These are phyloP conservation scores for Rubia balearica DNA, from an alignment of 305 asterid species.

Conservation along the genomic window DNA sequence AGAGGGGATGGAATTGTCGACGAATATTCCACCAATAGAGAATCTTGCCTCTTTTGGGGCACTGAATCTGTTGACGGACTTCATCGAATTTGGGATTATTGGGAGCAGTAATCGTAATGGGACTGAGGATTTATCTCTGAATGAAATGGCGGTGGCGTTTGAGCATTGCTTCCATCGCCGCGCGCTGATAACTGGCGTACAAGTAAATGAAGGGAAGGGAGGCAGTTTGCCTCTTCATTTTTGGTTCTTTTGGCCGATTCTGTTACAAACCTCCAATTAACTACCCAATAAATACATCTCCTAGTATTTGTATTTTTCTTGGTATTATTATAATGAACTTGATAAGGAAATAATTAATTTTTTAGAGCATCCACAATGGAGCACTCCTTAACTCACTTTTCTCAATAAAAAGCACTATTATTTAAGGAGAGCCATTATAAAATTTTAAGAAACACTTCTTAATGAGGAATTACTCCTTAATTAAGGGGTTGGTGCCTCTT, in stretches of 20 bases:
- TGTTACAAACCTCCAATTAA: background rate
- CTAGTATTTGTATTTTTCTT: no score
- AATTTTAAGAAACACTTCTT: no score
- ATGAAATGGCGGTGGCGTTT: slow-evolving; percentile 17
- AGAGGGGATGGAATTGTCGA: slow-evolving; percentile 23
- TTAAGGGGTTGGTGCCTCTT: no score
- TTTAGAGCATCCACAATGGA: no score
- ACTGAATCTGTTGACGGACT: slow-evolving; percentile 2
- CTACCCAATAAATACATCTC: background rate
- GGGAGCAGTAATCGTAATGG: slow-evolving; percentile 4
- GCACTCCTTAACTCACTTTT: no score
- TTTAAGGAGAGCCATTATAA: no score
- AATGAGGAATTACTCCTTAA: no score
- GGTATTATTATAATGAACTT: no score
- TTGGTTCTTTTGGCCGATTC: background rate
- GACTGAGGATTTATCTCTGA: slow-evolving; percentile 6
- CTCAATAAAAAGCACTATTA: no score
- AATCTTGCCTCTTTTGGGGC: slow-evolving; percentile 14
- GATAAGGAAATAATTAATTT: no score
- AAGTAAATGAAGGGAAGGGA: background rate
- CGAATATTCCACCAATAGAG: slow-evolving; percentile 28
- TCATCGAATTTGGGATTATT: background rate
- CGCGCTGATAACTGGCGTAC: background rate
- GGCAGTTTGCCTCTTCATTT: background rate
- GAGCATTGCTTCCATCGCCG: slow-evolving; percentile 30